Evolutionary conservation across 2,329 filamentous ascomycete genomes (phyloP).

Genomic region (Aureobasidium melanogenum): DNA sequence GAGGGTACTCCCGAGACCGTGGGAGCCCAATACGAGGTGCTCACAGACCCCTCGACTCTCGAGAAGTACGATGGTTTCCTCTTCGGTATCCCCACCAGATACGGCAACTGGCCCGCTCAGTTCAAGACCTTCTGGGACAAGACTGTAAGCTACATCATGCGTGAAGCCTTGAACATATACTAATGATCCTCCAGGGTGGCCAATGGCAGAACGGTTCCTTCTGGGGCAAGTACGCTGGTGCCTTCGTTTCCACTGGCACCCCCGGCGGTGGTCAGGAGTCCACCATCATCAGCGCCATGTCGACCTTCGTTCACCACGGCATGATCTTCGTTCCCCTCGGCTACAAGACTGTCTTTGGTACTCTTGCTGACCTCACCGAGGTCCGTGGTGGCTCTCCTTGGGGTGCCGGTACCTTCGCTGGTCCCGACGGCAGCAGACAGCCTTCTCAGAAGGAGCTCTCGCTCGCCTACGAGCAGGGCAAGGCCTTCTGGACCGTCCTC

Average conservation of each 20-base stretch:
- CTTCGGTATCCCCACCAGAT: slow-evolving; percentile 89
- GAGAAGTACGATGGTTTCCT: slow-evolving; percentile 74
- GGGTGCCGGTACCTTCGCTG: slow-evolving; percentile 86
- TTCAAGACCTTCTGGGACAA: slow-evolving; percentile 93
- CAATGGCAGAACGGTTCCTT: slow-evolving; percentile 67
- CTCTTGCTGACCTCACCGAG: slow-evolving; percentile 64
- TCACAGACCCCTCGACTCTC: slow-evolving; percentile 5
- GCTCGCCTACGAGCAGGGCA: slow-evolving; percentile 74
- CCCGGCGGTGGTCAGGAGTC: slow-evolving; percentile 87
- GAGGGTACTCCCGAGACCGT: no score
- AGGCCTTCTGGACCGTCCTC: slow-evolving; percentile 70
- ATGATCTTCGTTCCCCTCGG: slow-evolving; percentile 94
- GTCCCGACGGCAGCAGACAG: slow-evolving; percentile 71
- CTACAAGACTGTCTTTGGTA: slow-evolving; percentile 69
- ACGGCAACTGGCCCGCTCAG: slow-evolving; percentile 89
- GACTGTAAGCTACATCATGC: slow-evolving; percentile 42
- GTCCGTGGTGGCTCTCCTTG: slow-evolving; percentile 81
- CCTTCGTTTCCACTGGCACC: slow-evolving; percentile 84
- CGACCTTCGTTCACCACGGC: slow-evolving; percentile 84
- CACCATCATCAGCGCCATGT: slow-evolving; percentile 71
- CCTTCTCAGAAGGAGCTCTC: slow-evolving; percentile 67
- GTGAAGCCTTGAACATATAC: not conserved
- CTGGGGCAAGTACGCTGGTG: slow-evolving; percentile 74
- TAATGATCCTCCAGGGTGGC: slow-evolving; percentile 34
- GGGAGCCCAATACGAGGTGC: no score